Evolutionary conservation across 306 rosid species (phyloP), one percentile per base, ranked within the genome.

Genomic region (Rosa chinensis): DNA sequence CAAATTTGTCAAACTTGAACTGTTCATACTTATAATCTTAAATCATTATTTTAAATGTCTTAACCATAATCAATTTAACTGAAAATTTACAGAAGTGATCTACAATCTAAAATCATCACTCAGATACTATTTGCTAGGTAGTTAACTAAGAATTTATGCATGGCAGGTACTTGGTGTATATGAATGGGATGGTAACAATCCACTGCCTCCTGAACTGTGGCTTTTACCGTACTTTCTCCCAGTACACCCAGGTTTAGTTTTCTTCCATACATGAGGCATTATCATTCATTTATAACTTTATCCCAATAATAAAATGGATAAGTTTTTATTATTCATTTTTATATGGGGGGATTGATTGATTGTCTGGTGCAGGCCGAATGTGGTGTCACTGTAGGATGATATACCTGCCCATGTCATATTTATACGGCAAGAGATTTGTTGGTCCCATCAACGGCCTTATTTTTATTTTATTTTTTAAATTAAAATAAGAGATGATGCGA

Each of bases 301-400:
- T 32, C 37, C 37, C 37, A 32, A 32, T 32, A 32, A 32, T 32
- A 32, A 32, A 32, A 2, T 32, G 37, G 37, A 32, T 32, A 32
- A 32, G 37, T 32, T 32, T 32, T 32, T 32, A 32, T 32, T 32
- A 32, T 32, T 32, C 37, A 32, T 32, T 32, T 32, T 32, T 32
- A 32, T 32, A 32, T 32, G 37, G 37, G 37, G 37, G 37, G 37
- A 32, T 32, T 32, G 37, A 32, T 32, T 43, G 32, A 56, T n/a
- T 5, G 18, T 49, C 35, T 43, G 59, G 47, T 32, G 77, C 56
- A 89, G 97, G 96, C 67, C 83, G 90, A 67, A 87, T 91, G 97
- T 91, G 97, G 97, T 93, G 94, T 81, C 93, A 88, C 70, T 50
- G 89, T 59, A 76, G 97, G 61, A 74, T 84, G 84, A 92, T 91